These are phyloP conservation scores for Solanum chilense DNA, from an alignment of 257 asterid species.

Conservation along the genomic window DNA sequence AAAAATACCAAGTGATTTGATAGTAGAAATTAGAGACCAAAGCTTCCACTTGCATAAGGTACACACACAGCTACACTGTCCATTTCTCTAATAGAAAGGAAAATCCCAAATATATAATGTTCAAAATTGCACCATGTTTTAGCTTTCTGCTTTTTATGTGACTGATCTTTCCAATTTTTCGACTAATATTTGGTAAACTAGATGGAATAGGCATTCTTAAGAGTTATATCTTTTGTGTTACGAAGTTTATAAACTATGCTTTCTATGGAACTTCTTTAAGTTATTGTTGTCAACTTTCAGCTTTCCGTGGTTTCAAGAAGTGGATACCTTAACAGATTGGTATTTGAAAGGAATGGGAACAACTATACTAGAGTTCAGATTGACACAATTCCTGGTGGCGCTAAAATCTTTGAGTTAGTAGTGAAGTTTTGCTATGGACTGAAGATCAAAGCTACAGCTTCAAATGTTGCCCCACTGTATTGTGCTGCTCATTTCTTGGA, in stretches of 20 bases:
- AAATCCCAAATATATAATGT: background rate
- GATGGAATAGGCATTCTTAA: background rate
- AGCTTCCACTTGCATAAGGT: slow-evolving; percentile 21
- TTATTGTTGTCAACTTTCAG: slow-evolving; percentile 2
- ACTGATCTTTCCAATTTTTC: background rate
- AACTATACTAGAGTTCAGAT: slow-evolving; percentile 2
- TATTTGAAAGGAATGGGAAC: background rate
- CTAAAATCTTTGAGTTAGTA: slow-evolving; percentile 14
- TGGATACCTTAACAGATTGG: slow-evolving; percentile 13
- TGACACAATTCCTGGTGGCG: slow-evolving; percentile 18
- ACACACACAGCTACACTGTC: background rate
- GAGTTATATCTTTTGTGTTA: background rate
- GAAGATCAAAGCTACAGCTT: slow-evolving; percentile 16
- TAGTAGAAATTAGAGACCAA: slow-evolving; percentile 12
- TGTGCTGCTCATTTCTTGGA: slow-evolving; percentile 24
- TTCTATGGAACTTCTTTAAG: background rate
- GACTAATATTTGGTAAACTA: background rate
- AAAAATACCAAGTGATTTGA: slow-evolving; percentile 7
- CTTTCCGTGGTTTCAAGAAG: slow-evolving; percentile 21
- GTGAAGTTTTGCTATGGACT: slow-evolving; percentile 21
- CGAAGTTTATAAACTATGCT: background rate
- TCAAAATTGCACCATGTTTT: too few relatives aligned
- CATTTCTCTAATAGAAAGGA: background rate
- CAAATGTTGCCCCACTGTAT: slow-evolving; percentile 14
- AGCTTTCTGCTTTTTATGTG: background rate